Base-by-base conservation (phyloP, 352 stramenopile genomes). In the Globisporangium uncinulatum region DNA sequence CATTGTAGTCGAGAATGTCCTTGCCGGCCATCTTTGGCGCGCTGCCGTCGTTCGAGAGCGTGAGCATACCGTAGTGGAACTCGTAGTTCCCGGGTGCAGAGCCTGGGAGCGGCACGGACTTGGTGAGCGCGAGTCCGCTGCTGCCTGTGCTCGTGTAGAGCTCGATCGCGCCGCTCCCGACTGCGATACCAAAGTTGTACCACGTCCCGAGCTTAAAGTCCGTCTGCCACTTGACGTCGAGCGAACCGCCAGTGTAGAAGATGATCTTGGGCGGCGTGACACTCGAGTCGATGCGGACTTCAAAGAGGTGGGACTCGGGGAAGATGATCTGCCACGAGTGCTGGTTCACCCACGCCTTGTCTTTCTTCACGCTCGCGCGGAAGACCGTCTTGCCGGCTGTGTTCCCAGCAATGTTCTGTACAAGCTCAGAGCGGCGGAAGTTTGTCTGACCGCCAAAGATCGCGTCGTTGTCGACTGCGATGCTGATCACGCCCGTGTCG, bases 171-270 rank as follows among this genome's bases (percentile, higher is more conserved):
- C 63, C 69, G 1, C 62, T 58, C 2, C 60, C 63, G 47, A 86
- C 70, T 57, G 63, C 72, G 45, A 87, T 74, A 19, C 76, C 76
- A 47, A 87, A 83, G 67, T 87, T 87, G 74, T 81, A 84, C 76
- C 74, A 87, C 37, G 72, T 84, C 41, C 64, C 67, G 9, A 57
- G 54, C 57, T 68, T 56, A 46, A 83, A 84, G 49, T 73, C 62
- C 17, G 67, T 71, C 47, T 73, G 51, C 70, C 74, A 87, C 72
- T 77, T 75, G 57, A 65, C 42, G n/a, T 83, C 71, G 2, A 29
- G 66, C 11, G 71, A 72, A 14, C 71, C 71, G 54, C 69, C 71
- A 56, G 65, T 82, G 24, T 67, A 54, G 62, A 78, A 84, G 54
- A 78, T 75, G 54, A 86, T 74, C 72, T 71, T 79, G 19, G 67